These are phyloP conservation scores for Pleurotus platypus DNA, from an alignment of 768 basidiomycete genomes.

Conservation along the genomic window DNA sequence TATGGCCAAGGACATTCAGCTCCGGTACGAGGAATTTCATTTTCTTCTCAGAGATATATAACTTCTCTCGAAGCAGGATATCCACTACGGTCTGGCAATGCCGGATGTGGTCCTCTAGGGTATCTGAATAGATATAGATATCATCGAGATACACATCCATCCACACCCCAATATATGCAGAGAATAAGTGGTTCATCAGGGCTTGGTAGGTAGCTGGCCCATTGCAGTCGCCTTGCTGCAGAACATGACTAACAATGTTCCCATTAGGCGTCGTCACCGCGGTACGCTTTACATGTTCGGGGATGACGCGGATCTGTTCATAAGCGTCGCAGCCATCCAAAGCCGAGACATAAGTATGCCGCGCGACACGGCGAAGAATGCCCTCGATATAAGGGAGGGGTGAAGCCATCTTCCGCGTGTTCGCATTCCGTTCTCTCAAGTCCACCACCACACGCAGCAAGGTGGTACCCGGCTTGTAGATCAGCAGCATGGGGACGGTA, in stretches of 20 bases:
- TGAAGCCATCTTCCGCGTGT: constrained; percentile 29
- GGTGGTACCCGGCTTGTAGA: constrained; percentile 23
- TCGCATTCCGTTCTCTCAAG: constrained; percentile 30
- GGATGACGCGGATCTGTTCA: constrained; percentile 29
- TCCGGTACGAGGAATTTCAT: too few relatives aligned
- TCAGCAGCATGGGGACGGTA: constrained; percentile 14
- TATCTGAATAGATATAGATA: constrained; percentile 30
- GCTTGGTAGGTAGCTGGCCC: constrained; percentile 33
- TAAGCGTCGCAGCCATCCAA: constrained; percentile 38
- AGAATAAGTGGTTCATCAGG: constrained; percentile 30
- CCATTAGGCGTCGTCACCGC: constrained; percentile 25
- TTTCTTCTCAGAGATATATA: too few relatives aligned
- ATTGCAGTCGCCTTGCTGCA: constrained; percentile 27
- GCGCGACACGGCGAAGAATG: constrained; percentile 29
- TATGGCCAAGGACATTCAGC: too few relatives aligned
- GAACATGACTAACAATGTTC: constrained; percentile 24
- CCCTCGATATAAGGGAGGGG: constrained; percentile 39
- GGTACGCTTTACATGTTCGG: constrained; percentile 19
- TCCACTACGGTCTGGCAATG: constrained; percentile 25
- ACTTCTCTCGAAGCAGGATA: constrained; percentile 11
- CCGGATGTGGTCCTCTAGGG: constrained; percentile 26
- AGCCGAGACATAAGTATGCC: constrained; percentile 22
- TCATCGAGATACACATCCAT: constrained; percentile 31
- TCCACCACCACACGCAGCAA: constrained; percentile 33
- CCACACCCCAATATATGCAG: constrained; percentile 21